Conservation (phyloP, 805 yeast species). For the Saccharomycopsis schoenii region DNA sequence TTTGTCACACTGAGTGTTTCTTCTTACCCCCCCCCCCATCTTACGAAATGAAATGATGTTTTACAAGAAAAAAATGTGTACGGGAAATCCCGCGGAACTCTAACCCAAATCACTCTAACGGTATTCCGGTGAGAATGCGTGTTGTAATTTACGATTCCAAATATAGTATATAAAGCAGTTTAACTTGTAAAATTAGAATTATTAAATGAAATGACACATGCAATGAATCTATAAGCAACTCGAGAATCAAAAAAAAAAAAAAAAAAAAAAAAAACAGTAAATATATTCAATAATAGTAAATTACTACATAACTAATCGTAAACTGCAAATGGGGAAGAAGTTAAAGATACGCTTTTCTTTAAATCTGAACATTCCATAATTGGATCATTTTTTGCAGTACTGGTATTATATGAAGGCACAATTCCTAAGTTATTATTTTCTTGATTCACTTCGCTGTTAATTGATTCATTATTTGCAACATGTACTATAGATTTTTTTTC, state of each 20-base stretch:
- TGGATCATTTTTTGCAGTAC: not conserved
- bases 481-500: not conserved
- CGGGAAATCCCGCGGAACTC: not conserved
- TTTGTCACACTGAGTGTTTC: too few species aligned
- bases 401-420: not conserved
- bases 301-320: conserved; percentile 2
- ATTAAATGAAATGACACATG: not conserved
- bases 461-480: not conserved
- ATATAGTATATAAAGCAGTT: not conserved
- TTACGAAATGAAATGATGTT: too few species aligned
- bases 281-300: not conserved
- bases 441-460: not conserved
- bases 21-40: too few species aligned
- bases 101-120: not conserved
- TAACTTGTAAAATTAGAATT: too few species aligned
- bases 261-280: too few species aligned
- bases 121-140: not conserved
- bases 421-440: not conserved
- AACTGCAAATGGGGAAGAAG: conserved; percentile 13
- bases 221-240: not conserved
- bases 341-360: not conserved
- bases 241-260: too few species aligned
- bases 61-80: not conserved
- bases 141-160: too few species aligned
- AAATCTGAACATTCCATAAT: not conserved